These are phyloP conservation scores for Polyporus arcularius DNA, from an alignment of 768 basidiomycete species.

Conservation along the genomic window DNA sequence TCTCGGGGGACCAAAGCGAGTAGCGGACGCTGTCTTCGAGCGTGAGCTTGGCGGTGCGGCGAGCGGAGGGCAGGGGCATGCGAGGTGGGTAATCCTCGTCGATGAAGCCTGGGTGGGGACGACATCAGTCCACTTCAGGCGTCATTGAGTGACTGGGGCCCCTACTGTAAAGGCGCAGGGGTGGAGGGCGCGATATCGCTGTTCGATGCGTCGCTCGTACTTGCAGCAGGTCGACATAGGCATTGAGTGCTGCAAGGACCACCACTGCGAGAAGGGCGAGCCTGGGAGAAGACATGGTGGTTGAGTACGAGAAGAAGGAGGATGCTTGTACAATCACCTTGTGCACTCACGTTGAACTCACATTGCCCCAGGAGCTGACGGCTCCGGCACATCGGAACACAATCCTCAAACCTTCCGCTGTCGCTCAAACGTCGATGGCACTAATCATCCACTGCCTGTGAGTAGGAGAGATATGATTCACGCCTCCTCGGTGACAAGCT, in stretches of 20 bases:
- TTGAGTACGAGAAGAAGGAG: background rate
- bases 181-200: slow-evolving; percentile 4
- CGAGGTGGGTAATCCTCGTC: slow-evolving; percentile 23
- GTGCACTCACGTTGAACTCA: background rate
- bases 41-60: slow-evolving; percentile 19
- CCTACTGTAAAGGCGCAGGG: slow-evolving; percentile 9
- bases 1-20: slow-evolving; percentile 22
- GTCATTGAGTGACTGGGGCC: background rate
- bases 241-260: slow-evolving; percentile 7
- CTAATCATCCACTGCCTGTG: too few relatives aligned
- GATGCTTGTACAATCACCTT: background rate
- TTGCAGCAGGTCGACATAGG: slow-evolving; percentile 11
- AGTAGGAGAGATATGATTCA: background rate
- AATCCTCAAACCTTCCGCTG: too few relatives aligned
- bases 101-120: slow-evolving; percentile 2
- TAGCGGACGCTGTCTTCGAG: slow-evolving; percentile 37
- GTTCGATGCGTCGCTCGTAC: slow-evolving; percentile 7
- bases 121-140: background rate
- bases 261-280: background rate
- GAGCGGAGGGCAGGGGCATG: slow-evolving; percentile 22
- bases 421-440: too few relatives aligned
- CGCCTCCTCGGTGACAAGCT: background rate
- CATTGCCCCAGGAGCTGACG: too few relatives aligned
- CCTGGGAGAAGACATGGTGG: slow-evolving; percentile 8
- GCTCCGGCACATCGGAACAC: too few relatives aligned